These are phyloP conservation scores for Litchi chinensis DNA, from an alignment of 345 rosid species.

Conservation along the genomic window DNA sequence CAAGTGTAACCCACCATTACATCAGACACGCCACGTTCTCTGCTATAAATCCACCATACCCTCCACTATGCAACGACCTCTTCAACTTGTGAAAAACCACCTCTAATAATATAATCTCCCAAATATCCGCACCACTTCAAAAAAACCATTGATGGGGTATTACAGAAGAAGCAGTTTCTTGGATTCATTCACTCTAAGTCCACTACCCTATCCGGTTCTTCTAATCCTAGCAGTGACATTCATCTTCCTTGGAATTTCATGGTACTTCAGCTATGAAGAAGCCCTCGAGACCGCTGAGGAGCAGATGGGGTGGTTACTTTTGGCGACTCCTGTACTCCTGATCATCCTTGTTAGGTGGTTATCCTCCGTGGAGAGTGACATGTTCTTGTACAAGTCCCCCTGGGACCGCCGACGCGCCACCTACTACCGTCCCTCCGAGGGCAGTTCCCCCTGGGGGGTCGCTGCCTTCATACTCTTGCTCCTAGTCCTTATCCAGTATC, in stretches of 20 bases:
- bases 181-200: slow-evolving; percentile 67
- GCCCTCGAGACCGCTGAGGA: slow-evolving; percentile 54
- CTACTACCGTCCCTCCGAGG: slow-evolving; percentile 53
- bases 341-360: slow-evolving; percentile 62
- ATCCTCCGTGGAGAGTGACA: slow-evolving; percentile 63
- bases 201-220: slow-evolving; percentile 91
- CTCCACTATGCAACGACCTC: not conserved
- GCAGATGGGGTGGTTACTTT: slow-evolving; percentile 60
- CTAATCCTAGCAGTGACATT: slow-evolving; percentile 59
- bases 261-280: slow-evolving; percentile 65
- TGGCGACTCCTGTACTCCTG: slow-evolving; percentile 55
- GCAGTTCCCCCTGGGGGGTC: slow-evolving; percentile 92
- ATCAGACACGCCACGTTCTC: not conserved
- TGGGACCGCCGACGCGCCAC: slow-evolving; percentile 53
- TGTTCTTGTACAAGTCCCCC: slow-evolving; percentile 46
- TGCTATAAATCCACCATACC: slow-evolving; percentile 19
- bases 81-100: not conserved
- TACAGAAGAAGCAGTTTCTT: slow-evolving; percentile 55
- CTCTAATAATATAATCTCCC: not conserved
- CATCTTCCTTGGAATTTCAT: slow-evolving; percentile 61
- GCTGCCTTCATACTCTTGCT: slow-evolving; percentile 79
- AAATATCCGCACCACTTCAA: not conserved
- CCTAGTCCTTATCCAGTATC: slow-evolving; percentile 70
- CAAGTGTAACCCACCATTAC: not conserved
- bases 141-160: slow-evolving; percentile 31